Base-by-base conservation (phyloP, 1,284 basidiomycete genomes). In the Thecaphora thlaspeos region DNA sequence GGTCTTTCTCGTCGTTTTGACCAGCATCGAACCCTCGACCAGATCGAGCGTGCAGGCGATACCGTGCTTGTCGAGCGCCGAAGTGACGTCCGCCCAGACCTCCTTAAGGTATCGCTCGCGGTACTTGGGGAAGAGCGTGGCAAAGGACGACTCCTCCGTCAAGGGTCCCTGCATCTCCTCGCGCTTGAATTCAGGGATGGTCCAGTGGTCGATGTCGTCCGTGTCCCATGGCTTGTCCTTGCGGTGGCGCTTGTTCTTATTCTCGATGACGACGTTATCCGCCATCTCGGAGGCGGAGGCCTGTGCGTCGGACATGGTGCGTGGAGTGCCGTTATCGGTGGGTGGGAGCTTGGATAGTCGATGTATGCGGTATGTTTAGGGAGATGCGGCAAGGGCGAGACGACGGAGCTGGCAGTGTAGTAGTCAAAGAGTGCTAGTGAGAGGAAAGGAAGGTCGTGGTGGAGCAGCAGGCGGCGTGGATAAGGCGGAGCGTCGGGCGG, bases 171-270 rank as follows among this genome's bases (percentile, higher is more conserved):
- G 87, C 79, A 90, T 91, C 78, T 94, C 89, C 19, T 80, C 80
- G 15, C 70, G 46, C 8, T 55, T 72, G 80, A 97, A 94, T 17
- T 86, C 79, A 19, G 92, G 88, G 39, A 95, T 81, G 80, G 90
- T 91, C 94, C 94, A 96, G 88, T 97, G 94, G 82, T 98, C 90
- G 79, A 97, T 91, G 71, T 96, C 91, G 77, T 97, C 93, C 42
- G 92, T 95, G 79, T 98, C 94, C 95, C 94, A 98, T 9, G 73
- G 74, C 42, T 76, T 77, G 55, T 76, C 75, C 52, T 77, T 77
- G 41, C 75, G 66, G 46, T 73, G 72, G 23, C 70, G 66, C 49
- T 70, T 73, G 66, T 76, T 77, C 62, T 77, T 77, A 45, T 34
- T 34, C 32, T 34, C 32, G 32, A 34, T 17, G 32, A 34, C n/a